Conservation (phyloP, 208 protist species). For the Vickermania ingenoplastis region DNA sequence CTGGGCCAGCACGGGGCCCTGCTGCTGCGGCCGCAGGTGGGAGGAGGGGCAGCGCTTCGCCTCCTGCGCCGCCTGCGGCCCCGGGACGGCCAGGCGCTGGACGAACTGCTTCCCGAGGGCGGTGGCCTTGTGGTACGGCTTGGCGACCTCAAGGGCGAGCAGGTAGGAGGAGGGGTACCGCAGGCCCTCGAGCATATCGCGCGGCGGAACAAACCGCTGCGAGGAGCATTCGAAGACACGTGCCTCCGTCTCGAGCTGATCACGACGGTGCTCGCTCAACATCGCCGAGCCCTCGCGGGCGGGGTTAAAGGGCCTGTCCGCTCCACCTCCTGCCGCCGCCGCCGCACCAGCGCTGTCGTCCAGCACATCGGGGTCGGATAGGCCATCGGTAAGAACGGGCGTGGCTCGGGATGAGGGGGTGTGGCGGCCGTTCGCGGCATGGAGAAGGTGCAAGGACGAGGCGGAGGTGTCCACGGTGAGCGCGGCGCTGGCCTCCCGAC, state of each 20-base stretch:
- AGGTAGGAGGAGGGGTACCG: constrained; percentile 26
- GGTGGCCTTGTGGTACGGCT: constrained; percentile 11
- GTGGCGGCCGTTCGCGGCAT: neutral
- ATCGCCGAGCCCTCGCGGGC: neutral
- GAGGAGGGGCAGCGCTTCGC: neutral
- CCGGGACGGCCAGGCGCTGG: neutral
- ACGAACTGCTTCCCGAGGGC: constrained; percentile 11
- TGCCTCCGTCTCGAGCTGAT: constrained; percentile 11
- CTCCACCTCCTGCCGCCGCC: neutral
- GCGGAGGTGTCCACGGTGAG: neutral
- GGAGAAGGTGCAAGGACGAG: neutral
- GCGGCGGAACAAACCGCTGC: constrained; percentile 12
- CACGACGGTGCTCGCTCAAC: constrained; percentile 11
- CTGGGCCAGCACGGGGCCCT: neutral
- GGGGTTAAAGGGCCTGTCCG: neutral
- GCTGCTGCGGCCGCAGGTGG: neutral
- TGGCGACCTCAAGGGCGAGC: constrained; percentile 15
- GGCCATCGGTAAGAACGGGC: neutral
- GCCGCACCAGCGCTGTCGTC: neutral
- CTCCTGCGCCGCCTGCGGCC: neutral
- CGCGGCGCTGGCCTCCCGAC: neutral
- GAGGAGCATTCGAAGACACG: constrained; percentile 2
- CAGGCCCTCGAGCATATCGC: constrained; percentile 13
- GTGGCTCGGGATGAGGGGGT: neutral
- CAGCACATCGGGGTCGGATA: neutral